A percentile compares a stretch with the other conserved stretches of the same genome.
Evolutionary conservation across 139 green algal species (phyloP).

Genomic region (Chlorella sorokiniana): DNA sequence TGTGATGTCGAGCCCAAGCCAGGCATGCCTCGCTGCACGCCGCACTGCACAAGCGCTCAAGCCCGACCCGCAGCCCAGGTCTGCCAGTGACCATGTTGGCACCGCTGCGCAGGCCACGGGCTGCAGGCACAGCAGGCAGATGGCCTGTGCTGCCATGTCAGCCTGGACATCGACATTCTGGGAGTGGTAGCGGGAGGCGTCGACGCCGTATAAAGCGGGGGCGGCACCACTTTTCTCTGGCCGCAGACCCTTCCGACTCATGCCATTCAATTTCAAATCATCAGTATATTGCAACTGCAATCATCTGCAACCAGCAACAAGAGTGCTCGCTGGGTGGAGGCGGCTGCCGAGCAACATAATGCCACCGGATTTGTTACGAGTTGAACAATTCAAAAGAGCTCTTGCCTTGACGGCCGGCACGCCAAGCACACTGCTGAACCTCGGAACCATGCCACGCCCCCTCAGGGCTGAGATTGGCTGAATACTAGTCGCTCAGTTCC

Average conservation of each 20-base stretch:
- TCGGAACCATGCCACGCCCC: too few relatives aligned
- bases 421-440: too few relatives aligned
- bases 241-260: neutral
- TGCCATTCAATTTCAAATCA: too few relatives aligned
- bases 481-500: too few relatives aligned
- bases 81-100: slow-evolving; percentile 24
- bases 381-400: too few relatives aligned
- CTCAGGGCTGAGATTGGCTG: too few relatives aligned
- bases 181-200: neutral
- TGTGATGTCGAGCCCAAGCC: slow-evolving; percentile 92
- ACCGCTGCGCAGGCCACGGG: neutral
- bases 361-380: too few relatives aligned
- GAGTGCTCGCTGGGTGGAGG: too few relatives aligned
- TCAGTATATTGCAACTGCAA: too few relatives aligned
- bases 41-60: slow-evolving; percentile 72
- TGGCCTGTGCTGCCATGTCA: slow-evolving; percentile 4
- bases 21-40: slow-evolving; percentile 67
- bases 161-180: neutral
- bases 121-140: neutral
- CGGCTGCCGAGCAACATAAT: too few relatives aligned
- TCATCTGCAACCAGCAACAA: too few relatives aligned
- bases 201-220: neutral
- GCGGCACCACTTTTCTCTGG: neutral
- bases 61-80: slow-evolving; percentile 95
- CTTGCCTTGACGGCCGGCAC: too few relatives aligned